A percentile compares a stretch with the other conserved stretches of the same genome.
These are phyloP conservation scores for Elaeis guineensis DNA, from an alignment of 176 grass and related monocot species.

Conservation along the genomic window DNA sequence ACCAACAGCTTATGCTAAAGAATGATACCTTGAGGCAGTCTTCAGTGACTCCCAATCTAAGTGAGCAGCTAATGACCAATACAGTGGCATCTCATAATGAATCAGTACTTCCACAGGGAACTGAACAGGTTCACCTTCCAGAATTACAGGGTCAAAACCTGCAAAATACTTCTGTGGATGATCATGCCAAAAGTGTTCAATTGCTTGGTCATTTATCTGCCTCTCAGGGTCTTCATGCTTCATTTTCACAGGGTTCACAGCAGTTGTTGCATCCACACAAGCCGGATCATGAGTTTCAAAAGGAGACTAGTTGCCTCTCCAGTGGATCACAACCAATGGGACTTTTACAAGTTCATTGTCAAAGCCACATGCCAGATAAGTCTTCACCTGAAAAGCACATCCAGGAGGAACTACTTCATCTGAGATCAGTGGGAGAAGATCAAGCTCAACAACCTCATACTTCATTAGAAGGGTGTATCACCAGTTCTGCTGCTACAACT, in stretches of 20 bases:
- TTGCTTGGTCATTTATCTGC: conserved; percentile 44
- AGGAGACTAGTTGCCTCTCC: conserved; percentile 36
- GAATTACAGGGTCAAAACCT: conserved; percentile 62
- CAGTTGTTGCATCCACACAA: conserved; percentile 39
- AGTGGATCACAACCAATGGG: conserved; percentile 45
- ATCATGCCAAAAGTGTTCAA: conserved; percentile 57
- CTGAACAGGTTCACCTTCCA: conserved; percentile 30
- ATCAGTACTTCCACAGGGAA: conserved; percentile 47
- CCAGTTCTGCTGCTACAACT: conserved; percentile 23
- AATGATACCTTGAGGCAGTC: conserved; percentile 49
- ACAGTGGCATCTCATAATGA: conserved; percentile 46
- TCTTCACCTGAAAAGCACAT: conserved; percentile 52
- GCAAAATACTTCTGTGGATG: conserved; percentile 39
- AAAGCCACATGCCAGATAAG: conserved; percentile 36
- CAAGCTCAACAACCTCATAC: conserved; percentile 27
- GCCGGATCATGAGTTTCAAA: conserved; percentile 33
- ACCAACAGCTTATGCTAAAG: conserved; percentile 44
- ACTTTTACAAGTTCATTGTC: conserved; percentile 39
- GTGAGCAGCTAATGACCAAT: conserved; percentile 53
- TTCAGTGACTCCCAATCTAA: conserved; percentile 39
- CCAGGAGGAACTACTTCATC: conserved; percentile 56
- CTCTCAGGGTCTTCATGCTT: conserved; percentile 46
- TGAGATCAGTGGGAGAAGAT: conserved; percentile 39
- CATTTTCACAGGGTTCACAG: conserved; percentile 54
- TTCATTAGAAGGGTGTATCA: conserved; percentile 41